Base-by-base conservation (phyloP, 176 grass and related monocot genomes). In the Metroxylon sagu region DNA sequence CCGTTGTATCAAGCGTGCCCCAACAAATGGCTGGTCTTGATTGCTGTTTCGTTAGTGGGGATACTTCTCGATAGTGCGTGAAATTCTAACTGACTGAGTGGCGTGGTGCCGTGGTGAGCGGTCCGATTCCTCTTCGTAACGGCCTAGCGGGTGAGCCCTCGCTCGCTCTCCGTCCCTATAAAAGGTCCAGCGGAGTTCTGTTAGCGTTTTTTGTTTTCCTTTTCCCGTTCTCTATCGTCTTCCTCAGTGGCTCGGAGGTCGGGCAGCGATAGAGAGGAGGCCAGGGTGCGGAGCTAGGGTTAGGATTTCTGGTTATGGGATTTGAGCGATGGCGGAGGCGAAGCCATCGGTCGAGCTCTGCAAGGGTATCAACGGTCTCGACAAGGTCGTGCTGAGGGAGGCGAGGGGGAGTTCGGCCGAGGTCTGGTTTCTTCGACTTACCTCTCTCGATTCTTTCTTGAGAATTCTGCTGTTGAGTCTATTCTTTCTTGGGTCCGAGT, bases 311-410 rank as follows among this genome's bases (percentile, higher is more conserved):
- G 29, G 50, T 50, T 54, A 30, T 54, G 48, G 52, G 64, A 27
- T 82, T 62, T 54, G 59, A 66, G 25, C 51, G 60, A 43, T 66
- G 70, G 30, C 30, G 29, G 59, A 65, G 69, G 52, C 70, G 52
- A 48, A 57, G 60, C 67, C 62, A 48, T 29, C 39, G 67, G 62
- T 80, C n/a, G 76, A 80, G 76, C 82, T 27, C 61, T 14, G 54
- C 4, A 79, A 64, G 62, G 76, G 71, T 16, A 25, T 73, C 62
- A 62, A 62, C 16, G 76, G 82, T 21, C 71, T 80, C 43, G 82
- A 85, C 28, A 85, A 76, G 68, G 17, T 85, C 76, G 57, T 85
- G 14, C 76, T 85, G 6, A 67, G 72, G 66, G 82, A 72, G 62
- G 48, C 51, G 8, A 56, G 72, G 15, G 62, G 71, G 18, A 72